Conservation (phyloP, 2,329 filamentous ascomycete species). For the Fusarium buxicola region DNA sequence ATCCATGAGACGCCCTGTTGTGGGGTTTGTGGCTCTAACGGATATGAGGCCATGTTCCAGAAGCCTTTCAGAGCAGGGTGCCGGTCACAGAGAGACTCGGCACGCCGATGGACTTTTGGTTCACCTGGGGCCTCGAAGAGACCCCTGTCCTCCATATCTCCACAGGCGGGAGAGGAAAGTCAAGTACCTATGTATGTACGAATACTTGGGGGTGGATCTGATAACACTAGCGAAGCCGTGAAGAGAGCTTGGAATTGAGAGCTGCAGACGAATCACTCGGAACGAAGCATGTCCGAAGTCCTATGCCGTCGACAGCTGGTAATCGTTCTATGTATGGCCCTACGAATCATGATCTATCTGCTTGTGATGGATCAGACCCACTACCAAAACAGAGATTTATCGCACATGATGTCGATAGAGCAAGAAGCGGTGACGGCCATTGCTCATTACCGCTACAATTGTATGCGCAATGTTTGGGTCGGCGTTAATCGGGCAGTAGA, state of each 20-base stretch:
- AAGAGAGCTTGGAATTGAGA: constrained; percentile 2
- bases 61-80: constrained; percentile 35
- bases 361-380: constrained; percentile 20
- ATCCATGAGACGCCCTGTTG: constrained; percentile 5
- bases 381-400: constrained; percentile 24
- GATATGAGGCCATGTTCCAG: constrained; percentile 44
- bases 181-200: not conserved
- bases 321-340: not conserved
- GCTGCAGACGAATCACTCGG: not conserved
- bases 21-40: constrained; percentile 14
- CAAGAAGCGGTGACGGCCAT: constrained; percentile 37
- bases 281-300: not conserved
- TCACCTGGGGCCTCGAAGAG: constrained; percentile 1
- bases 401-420: constrained; percentile 15
- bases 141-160: constrained; percentile 4
- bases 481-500: constrained; percentile 29
- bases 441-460: constrained; percentile 13
- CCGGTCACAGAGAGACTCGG: constrained; percentile 8
- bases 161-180: constrained; percentile 3
- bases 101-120: constrained; percentile 2
- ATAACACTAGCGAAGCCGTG: constrained; percentile 5
- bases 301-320: not conserved
- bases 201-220: constrained; percentile 2
- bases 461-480: constrained; percentile 10
- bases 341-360: constrained; percentile 9